Evolutionary conservation across 1,284 basidiomycete genomes (phyloP).

Genomic region (Prillingera fragicola): DNA sequence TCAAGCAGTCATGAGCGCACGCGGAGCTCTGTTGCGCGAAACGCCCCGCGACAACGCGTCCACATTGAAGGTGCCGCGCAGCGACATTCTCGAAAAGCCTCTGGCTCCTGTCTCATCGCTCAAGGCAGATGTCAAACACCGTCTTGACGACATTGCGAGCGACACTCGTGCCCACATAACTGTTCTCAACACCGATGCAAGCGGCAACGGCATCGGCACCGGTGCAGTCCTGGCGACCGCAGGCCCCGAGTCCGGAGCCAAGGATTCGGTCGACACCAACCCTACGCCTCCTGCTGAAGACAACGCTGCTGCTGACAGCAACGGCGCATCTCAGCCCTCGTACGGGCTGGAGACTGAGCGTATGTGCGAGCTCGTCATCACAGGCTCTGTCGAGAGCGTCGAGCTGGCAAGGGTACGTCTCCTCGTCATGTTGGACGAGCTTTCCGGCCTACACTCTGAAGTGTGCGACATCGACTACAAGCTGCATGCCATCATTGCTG

Average conservation of each 20-base stretch:
- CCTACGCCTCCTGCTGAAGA: conserved; percentile 5
- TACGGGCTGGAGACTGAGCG: conserved; percentile 86
- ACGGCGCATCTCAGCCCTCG: conserved; percentile 9
- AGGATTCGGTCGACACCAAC: conserved; percentile 7
- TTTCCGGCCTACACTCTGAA: conserved; percentile 86
- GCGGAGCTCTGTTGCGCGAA: conserved; percentile 82
- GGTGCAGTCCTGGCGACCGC: conserved; percentile 30
- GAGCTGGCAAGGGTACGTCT: conserved; percentile 84
- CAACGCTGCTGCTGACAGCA: conserved; percentile 1
- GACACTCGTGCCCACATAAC: conserved; percentile 83
- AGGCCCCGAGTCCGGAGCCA: conserved; percentile 13
- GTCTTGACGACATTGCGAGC: conserved; percentile 85
- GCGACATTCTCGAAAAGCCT: conserved; percentile 83
- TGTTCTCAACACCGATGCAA: conserved; percentile 53
- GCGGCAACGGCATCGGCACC: conserved; percentile 18
- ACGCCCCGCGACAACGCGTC: conserved; percentile 80
- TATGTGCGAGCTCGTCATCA: conserved; percentile 84
- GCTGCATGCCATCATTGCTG: conserved; percentile 84
- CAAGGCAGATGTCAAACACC: conserved; percentile 77
- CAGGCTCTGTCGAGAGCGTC: conserved; percentile 77
- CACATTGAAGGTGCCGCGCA: conserved; percentile 80
- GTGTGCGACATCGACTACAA: conserved; percentile 92
- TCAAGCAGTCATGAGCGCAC: conserved; percentile 85
- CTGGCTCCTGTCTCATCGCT: conserved; percentile 62
- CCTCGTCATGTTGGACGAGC: conserved; percentile 88